Conservation (phyloP, 148 eudicot genomes). For the Bassia scoparia region DNA sequence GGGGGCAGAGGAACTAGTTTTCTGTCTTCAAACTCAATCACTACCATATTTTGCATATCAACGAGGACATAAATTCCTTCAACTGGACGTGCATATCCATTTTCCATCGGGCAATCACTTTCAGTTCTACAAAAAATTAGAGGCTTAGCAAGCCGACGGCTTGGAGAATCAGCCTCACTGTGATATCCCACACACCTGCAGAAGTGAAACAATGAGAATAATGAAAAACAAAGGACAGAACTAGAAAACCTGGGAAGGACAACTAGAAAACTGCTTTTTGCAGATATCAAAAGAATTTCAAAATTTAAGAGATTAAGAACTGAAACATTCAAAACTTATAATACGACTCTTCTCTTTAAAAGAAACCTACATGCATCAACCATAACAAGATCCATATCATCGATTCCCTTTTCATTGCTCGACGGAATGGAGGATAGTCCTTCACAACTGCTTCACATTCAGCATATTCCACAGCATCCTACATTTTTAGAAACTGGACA, state of each 20-base stretch:
- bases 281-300: background rate
- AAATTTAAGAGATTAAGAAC: background rate
- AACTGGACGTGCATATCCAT: conserved; percentile 99
- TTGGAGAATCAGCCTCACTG: conserved; percentile 85
- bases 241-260: background rate
- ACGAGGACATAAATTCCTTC: conserved; percentile 94
- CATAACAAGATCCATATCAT: conserved; percentile 98
- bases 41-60: conserved; percentile 96
- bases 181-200: conserved; percentile 93
- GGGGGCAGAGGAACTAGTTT: conserved; percentile 94
- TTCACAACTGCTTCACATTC: conserved; percentile 98
- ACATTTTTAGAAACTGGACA: conserved; percentile 8
- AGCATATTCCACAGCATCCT: conserved; percentile 97
- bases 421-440: conserved; percentile 76
- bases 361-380: conserved; percentile 58
- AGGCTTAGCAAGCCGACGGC: conserved; percentile 90
- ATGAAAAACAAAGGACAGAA: background rate
- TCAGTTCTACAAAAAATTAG: conserved; percentile 92
- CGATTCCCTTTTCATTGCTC: conserved; percentile 96
- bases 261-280: too few relatives aligned
- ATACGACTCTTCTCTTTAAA: too few relatives aligned
- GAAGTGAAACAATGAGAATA: conserved; percentile 8
- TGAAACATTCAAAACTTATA: background rate
- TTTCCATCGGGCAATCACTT: conserved; percentile 99
- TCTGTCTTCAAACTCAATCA: conserved; percentile 92